Evolutionary conservation across 2,329 filamentous ascomycete genomes (phyloP).

Genomic region (Pyrenochaeta sp.): DNA sequence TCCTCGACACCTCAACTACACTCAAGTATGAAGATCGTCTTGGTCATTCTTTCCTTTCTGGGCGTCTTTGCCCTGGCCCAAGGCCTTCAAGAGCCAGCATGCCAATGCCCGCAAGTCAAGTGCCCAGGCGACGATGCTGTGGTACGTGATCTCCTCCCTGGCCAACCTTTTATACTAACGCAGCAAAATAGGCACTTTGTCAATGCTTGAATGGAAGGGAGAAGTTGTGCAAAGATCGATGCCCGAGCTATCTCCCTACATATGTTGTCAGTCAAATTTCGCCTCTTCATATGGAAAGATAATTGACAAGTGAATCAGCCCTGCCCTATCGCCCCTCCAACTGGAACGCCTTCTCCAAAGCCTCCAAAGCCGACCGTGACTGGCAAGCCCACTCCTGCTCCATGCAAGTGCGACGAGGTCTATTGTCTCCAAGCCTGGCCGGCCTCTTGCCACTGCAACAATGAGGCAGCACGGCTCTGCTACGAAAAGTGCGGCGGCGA

Average conservation of each 20-base stretch:
- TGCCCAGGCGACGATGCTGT: conserved; percentile 27
- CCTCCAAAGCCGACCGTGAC: conserved; percentile 7
- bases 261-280: conserved; percentile 2
- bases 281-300: not conserved
- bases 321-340: not conserved
- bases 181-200: conserved; percentile 28
- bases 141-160: conserved; percentile 15
- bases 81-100: conserved; percentile 14
- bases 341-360: conserved; percentile 2
- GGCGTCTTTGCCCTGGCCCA: conserved; percentile 23
- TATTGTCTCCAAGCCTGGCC: conserved; percentile 34
- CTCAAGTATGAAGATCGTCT: conserved; percentile 27
- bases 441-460: conserved; percentile 37
- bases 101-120: conserved; percentile 37
- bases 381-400: not conserved
- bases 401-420: conserved; percentile 23
- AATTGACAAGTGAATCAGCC: not conserved
- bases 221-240: conserved; percentile 27
- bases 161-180: not conserved
- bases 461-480: conserved; percentile 30
- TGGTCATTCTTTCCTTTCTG: conserved; percentile 25
- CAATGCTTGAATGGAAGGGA: conserved; percentile 37
- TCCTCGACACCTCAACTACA: not conserved
- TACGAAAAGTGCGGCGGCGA: conserved; percentile 38
- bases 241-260: conserved; percentile 28